Conservation (phyloP, 192 early-diverging fungal genomes). For the Backusella mclennaniae region DNA sequence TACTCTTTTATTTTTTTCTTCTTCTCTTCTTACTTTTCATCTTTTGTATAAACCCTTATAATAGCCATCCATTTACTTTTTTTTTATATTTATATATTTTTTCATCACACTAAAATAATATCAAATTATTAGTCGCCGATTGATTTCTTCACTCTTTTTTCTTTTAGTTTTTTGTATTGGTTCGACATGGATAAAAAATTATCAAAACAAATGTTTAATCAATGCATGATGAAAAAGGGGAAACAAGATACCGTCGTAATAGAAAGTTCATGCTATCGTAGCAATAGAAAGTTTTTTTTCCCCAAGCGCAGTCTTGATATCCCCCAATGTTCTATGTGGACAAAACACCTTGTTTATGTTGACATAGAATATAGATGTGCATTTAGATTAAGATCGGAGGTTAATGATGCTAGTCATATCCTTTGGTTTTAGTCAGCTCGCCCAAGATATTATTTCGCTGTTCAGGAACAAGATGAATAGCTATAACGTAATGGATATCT, state of each 20-base stretch:
- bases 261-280: background rate
- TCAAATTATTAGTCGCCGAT: slow-evolving; percentile 3
- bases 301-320: background rate
- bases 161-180: background rate
- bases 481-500: background rate
- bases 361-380: background rate
- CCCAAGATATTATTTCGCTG: no score
- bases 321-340: background rate
- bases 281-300: background rate
- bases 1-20: background rate
- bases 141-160: background rate
- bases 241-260: background rate
- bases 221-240: background rate
- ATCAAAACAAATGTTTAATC: background rate
- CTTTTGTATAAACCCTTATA: background rate
- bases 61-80: background rate
- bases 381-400: background rate
- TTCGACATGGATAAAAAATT: background rate
- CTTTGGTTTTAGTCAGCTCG: no score
- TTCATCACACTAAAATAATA: background rate
- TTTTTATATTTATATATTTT: background rate
- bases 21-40: background rate
- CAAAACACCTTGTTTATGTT: background rate
- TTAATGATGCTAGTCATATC: background rate
- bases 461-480: no score